Conservation (phyloP, 192 early-diverging fungal species). For the Chytriomyces hyalinus region DNA sequence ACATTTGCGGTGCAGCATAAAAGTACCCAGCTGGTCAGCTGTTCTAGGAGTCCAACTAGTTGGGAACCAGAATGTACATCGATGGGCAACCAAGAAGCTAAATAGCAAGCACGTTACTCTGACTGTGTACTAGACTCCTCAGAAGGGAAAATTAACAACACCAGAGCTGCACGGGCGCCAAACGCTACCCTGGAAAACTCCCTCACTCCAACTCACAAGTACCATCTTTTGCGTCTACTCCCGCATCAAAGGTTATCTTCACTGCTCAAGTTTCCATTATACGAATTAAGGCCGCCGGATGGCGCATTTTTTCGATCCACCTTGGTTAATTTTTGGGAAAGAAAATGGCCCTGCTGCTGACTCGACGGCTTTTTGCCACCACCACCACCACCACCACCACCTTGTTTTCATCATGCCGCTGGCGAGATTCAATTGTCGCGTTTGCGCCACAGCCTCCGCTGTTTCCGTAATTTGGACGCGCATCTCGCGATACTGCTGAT, state of each 20-base stretch:
- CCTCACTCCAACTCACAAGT: too few species aligned
- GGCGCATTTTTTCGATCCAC: background rate
- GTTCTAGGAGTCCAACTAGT: too few species aligned
- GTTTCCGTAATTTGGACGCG: background rate
- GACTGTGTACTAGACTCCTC: too few species aligned
- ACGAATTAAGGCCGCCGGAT: background rate
- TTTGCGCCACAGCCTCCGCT: background rate
- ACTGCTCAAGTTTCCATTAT: conserved; percentile 20
- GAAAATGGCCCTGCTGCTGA: background rate
- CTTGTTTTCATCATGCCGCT: conserved; percentile 23
- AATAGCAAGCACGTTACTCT: too few species aligned
- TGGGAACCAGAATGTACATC: too few species aligned
- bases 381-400: background rate
- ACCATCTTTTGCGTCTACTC: too few species aligned
- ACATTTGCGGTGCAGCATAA: too few species aligned
- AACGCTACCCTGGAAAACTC: too few species aligned
- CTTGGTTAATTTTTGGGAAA: conserved; percentile 20
- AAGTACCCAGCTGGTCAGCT: too few species aligned
- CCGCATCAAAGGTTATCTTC: conserved; percentile 14
- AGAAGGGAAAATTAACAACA: too few species aligned
- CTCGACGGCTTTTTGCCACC: conserved; percentile 18
- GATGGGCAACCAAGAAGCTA: too few species aligned
- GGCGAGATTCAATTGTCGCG: conserved; percentile 18
- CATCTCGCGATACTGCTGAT: conserved; percentile 9
- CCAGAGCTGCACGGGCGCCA: too few species aligned